Percentiles rank a stretch among this genome's conserved stretches.
Evolutionary conservation across 1,139 yeast genomes (phyloP).

Genomic region (Sporopachydermia cereana): DNA sequence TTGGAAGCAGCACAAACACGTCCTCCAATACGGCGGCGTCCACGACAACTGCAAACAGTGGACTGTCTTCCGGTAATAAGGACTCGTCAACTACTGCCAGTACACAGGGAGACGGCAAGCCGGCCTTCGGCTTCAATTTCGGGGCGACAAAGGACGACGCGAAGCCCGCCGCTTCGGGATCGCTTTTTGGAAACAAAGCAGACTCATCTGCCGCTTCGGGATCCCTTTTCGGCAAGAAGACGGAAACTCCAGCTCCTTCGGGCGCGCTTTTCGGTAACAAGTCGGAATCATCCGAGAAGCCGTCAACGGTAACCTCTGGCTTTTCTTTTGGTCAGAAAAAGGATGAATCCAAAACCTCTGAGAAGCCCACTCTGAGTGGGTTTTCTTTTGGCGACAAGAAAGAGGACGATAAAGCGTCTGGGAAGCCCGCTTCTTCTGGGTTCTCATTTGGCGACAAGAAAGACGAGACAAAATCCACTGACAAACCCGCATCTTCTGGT

Average conservation of each 20-base stretch:
- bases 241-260: neutral
- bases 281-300: neutral
- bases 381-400: constrained; percentile 17
- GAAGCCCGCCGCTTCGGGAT: neutral
- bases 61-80: too few species aligned
- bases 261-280: neutral
- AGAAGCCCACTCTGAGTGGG: constrained; percentile 11
- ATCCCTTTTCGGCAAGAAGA: neutral
- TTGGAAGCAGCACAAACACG: too few species aligned
- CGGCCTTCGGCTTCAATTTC: neutral
- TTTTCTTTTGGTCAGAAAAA: constrained; percentile 18
- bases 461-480: constrained; percentile 16
- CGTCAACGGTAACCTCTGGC: constrained; percentile 6
- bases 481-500: neutral
- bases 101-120: neutral
- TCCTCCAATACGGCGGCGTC: too few species aligned
- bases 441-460: constrained; percentile 20
- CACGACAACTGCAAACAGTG: too few species aligned
- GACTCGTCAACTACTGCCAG: too few species aligned
- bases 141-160: neutral
- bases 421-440: constrained; percentile 15
- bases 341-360: constrained; percentile 9
- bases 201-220: neutral
- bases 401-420: constrained; percentile 10
- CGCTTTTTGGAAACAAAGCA: too few species aligned